Base-by-base conservation (phyloP, 2,329 filamentous ascomycete species). In the Exophiala viscosa region DNA sequence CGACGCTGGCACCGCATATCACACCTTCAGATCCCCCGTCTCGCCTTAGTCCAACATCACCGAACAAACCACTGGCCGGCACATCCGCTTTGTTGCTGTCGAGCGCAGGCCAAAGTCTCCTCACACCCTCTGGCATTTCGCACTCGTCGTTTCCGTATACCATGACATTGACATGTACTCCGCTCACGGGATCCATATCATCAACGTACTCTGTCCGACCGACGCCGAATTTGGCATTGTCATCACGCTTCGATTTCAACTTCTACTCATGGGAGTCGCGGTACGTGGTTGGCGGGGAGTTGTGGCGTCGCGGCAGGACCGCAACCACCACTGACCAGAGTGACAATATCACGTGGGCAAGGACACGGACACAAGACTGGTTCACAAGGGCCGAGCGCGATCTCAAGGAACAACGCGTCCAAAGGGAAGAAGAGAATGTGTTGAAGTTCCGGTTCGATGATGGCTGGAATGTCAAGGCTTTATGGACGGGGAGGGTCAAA, bases 211-310 rank as follows among this genome's bases (percentile, higher is more conserved):
- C 93, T 0, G 88, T 97, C 43, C 87, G 89, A 65, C 92, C 92
- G 1, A 90, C 90, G 2, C 82, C 82, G 32, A 84, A 90, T 64
- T 82, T 95, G 61, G 88, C 90, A 9, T 80, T 99, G 45, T 93
- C 90, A 59, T 95, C 90, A 17, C 84, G 87, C 45, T 92, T 97
- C 73, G 90, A 95, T 66, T 99, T 99, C 73, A 99, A 99, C 65
- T 87, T 96, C 45, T 97, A 96, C 72, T 96, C 90, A 67, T 99
- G 96, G 74, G 93, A 99, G 74, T 96, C 90, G 66, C 88, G 93
- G 53, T 86, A 96, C 77, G 86, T 90, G 20, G 81, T 97, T 18
- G 93, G 93, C 11, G 88, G 90, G 73, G 93, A 99, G 73, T 76
- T 97, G 39, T 99, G 93, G 92, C 84, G 88, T 65, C 86, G 83